phyloP scores from a whole-genome alignment of 164 flowering plant genomes.

The Dillenia turbinata region DNA sequence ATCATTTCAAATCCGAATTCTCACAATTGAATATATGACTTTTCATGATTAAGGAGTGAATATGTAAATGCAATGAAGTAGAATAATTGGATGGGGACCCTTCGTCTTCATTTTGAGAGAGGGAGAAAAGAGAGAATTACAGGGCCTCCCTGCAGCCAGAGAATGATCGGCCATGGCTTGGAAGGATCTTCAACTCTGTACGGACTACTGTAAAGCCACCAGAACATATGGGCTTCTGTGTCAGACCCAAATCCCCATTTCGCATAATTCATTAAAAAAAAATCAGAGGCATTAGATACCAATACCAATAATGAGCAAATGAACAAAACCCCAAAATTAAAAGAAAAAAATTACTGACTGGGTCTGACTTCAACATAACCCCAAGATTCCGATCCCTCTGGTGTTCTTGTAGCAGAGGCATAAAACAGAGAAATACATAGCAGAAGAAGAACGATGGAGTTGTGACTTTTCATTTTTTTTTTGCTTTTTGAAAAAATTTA shows the following conservation, averaged over 20 bases:
- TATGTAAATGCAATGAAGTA: neutral
- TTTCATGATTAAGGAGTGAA: too few species aligned
- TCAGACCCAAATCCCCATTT: too few species aligned
- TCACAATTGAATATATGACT: too few species aligned
- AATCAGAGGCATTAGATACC: too few species aligned
- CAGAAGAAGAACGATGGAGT: neutral
- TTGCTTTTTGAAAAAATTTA: too few species aligned
- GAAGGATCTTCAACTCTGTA: slow-evolving; percentile 1
- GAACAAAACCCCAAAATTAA: too few species aligned
- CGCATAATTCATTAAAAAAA: neutral
- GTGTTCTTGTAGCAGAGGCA: neutral
- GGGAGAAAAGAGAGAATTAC: neutral
- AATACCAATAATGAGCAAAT: too few species aligned
- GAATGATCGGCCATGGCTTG: neutral
- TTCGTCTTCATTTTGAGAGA: neutral
- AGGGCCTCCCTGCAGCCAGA: neutral
- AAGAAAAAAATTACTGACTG: neutral
- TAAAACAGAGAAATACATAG: neutral
- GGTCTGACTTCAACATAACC: neutral
- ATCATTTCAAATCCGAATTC: too few species aligned
- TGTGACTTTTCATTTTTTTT: too few species aligned
- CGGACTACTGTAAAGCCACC: neutral
- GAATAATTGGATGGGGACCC: neutral
- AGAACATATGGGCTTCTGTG: neutral
- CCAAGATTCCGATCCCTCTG: neutral